Conservation (phyloP, 73 alveolate species). For the Breviolum minutum region DNA sequence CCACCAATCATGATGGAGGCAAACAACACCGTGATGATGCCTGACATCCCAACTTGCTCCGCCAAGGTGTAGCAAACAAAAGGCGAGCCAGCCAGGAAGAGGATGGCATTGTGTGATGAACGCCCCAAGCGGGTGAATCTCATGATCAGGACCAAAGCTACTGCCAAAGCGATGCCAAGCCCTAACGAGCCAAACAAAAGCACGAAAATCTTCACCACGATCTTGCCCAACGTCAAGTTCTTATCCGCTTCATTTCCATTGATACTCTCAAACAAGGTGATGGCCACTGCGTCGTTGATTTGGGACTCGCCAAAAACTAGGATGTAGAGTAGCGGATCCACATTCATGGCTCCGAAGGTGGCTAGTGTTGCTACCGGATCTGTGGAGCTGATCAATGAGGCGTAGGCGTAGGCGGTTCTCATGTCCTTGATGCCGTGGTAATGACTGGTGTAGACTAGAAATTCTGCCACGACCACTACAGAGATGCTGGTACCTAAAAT, state of each 20-base stretch:
- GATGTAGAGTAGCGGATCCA: conserved; percentile 85
- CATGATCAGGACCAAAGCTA: conserved; percentile 32
- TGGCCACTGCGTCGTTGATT: conserved; percentile 91
- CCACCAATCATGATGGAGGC: conserved; percentile 88
- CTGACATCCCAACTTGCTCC: conserved; percentile 49
- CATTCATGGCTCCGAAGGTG: conserved; percentile 70
- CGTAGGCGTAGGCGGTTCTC: conserved; percentile 61
- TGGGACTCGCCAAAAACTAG: conserved; percentile 86
- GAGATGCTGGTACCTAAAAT: conserved; percentile 83
- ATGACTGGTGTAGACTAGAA: not conserved
- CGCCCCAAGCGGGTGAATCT: conserved; percentile 73
- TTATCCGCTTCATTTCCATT: not conserved
- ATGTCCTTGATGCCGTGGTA: conserved; percentile 46
- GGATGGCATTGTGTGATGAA: conserved; percentile 57
- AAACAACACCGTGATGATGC: conserved; percentile 55
- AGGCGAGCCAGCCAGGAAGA: conserved; percentile 57
- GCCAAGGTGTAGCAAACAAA: conserved; percentile 46
- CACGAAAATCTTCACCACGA: not conserved
- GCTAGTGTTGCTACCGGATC: conserved; percentile 81
- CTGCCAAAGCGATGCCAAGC: conserved; percentile 22
- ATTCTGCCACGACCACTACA: conserved; percentile 40
- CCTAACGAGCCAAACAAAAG: conserved; percentile 76
- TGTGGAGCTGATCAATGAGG: conserved; percentile 54
- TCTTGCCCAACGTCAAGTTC: not conserved
- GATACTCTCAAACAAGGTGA: conserved; percentile 65